Percentiles rank a stretch among this genome's conserved stretches.
Evolutionary conservation across 2,329 filamentous ascomycete genomes (phyloP).

Genomic region (Paecilomyces niveus): DNA sequence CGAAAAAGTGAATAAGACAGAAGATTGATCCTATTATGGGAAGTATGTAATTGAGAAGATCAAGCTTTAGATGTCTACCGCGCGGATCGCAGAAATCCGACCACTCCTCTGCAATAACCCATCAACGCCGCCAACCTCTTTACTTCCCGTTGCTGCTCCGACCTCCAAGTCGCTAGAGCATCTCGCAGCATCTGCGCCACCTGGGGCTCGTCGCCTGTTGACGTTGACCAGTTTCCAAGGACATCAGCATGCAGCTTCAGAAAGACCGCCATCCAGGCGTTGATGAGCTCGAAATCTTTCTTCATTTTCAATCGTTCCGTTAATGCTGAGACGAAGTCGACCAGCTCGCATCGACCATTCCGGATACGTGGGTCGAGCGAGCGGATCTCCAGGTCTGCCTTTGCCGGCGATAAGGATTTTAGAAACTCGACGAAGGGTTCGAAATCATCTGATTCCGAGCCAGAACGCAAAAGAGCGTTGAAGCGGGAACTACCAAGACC

Average conservation of each 20-base stretch:
- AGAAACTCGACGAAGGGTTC: conserved; percentile 67
- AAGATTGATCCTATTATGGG: background rate
- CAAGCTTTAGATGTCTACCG: conserved; percentile 22
- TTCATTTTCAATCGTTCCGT: conserved; percentile 61
- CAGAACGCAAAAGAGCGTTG: conserved; percentile 41
- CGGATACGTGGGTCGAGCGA: conserved; percentile 54
- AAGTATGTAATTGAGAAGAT: conserved; percentile 1
- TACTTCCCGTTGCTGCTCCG: conserved; percentile 64
- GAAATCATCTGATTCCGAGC: conserved; percentile 52
- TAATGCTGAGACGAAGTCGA: conserved; percentile 73
- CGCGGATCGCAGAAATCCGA: conserved; percentile 65
- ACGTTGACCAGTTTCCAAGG: conserved; percentile 38
- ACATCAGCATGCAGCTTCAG: conserved; percentile 67
- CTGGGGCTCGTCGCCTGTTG: conserved; percentile 39
- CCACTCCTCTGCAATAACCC: conserved; percentile 80
- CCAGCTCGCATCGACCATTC: conserved; percentile 57
- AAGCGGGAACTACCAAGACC: conserved; percentile 29
- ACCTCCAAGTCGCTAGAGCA: conserved; percentile 63
- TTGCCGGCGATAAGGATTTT: conserved; percentile 72
- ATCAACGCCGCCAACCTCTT: conserved; percentile 67
- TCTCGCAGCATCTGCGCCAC: conserved; percentile 48
- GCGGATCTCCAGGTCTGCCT: conserved; percentile 83
- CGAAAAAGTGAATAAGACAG: background rate
- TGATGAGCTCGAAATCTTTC: conserved; percentile 84
- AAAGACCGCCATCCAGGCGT: conserved; percentile 97